phyloP scores from a whole-genome alignment of 1,284 basidiomycete genomes.

The Cystobasidium slooffiae region DNA sequence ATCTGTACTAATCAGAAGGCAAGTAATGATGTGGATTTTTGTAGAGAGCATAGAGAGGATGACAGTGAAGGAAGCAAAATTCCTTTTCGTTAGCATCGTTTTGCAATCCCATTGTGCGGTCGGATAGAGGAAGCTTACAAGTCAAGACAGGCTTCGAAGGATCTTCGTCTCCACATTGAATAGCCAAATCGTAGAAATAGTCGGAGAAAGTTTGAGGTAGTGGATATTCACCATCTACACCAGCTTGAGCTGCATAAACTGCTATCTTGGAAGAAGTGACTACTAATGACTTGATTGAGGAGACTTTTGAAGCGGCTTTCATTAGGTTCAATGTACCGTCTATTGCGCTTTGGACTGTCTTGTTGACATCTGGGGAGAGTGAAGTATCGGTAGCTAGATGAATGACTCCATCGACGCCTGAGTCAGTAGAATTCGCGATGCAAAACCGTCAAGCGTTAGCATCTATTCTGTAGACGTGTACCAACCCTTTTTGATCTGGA shows the following conservation, averaged over 20 bases:
- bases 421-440: neutral
- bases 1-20: neutral
- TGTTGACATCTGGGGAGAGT: conserved; percentile 20
- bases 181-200: conserved; percentile 9
- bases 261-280: conserved; percentile 41
- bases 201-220: neutral
- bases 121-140: conserved; percentile 17
- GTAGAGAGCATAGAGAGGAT: too few species aligned
- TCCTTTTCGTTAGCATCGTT: neutral
- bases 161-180: neutral
- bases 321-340: conserved; percentile 22
- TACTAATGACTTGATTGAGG: conserved; percentile 42
- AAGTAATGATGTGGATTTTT: too few species aligned
- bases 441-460: too few species aligned
- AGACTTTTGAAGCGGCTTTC: conserved; percentile 15
- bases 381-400: conserved; percentile 44
- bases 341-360: conserved; percentile 32
- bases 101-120: neutral
- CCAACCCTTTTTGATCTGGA: too few species aligned
- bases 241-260: conserved; percentile 21
- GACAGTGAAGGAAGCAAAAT: too few species aligned
- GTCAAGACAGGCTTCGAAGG: conserved; percentile 20
- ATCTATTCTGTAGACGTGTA: too few species aligned
- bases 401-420: conserved; percentile 12
- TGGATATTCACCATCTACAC: conserved; percentile 20